phyloP scores from a whole-genome alignment of 2,329 filamentous ascomycete species.

The Hypoxylon sp. region DNA sequence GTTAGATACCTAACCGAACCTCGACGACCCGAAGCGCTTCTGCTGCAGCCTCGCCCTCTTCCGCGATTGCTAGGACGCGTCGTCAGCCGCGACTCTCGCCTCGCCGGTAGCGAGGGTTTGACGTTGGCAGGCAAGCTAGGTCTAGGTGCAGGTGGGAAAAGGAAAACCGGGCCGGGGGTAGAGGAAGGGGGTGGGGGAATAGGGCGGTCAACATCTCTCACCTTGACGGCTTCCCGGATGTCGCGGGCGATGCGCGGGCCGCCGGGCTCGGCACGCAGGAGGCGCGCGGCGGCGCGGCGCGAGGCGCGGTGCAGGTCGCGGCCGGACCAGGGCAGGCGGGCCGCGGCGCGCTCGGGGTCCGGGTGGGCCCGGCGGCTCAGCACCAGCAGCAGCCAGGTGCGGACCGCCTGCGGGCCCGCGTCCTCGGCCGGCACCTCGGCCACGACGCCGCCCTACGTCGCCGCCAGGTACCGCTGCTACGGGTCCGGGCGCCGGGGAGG shows the following conservation, averaged over 20 bases:
- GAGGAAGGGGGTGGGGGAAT: neutral
- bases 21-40: conserved; percentile 8
- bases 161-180: neutral
- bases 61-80: conserved; percentile 18
- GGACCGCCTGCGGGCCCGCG: conserved; percentile 32
- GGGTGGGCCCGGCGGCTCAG: conserved; percentile 38
- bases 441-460: conserved; percentile 34
- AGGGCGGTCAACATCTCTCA: too few relatives aligned
- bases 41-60: conserved; percentile 10
- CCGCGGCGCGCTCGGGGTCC: conserved; percentile 30
- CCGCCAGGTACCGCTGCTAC: conserved; percentile 20
- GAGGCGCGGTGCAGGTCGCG: conserved; percentile 36
- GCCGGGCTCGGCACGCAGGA: conserved; percentile 36
- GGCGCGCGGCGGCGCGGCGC: conserved; percentile 33
- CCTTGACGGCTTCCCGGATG: conserved; percentile 36
- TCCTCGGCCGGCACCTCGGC: conserved; percentile 32
- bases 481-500: neutral
- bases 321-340: conserved; percentile 34
- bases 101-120: neutral
- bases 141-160: neutral
- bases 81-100: neutral
- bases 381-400: conserved; percentile 35
- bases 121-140: neutral
- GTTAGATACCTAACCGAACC: too few relatives aligned
- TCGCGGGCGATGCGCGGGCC: conserved; percentile 37